Percentiles rank a stretch among this genome's conserved stretches.
Conservation (phyloP, 2,329 filamentous ascomycete species). For the Myriosclerotinia curreyana region DNA sequence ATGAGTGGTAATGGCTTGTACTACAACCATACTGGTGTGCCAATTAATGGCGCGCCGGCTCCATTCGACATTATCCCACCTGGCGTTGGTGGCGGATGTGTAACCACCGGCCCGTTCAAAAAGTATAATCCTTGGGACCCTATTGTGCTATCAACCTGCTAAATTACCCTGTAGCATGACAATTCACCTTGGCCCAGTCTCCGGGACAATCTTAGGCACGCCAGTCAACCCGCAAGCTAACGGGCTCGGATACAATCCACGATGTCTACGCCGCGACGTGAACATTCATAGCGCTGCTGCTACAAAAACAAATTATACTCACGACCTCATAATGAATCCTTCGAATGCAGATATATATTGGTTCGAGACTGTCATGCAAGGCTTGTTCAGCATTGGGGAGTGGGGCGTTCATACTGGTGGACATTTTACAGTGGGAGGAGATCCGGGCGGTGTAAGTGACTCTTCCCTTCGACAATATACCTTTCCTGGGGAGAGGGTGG, state of each 20-base stretch:
- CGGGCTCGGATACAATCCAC: constrained; percentile 42
- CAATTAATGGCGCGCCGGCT: constrained; percentile 25
- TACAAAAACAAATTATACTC: constrained; percentile 41
- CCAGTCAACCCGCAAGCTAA: constrained; percentile 40
- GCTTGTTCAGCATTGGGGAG: constrained; percentile 33
- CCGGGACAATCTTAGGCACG: constrained; percentile 35
- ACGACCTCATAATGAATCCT: constrained; percentile 41
- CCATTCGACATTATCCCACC: constrained; percentile 41
- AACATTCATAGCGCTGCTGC: constrained; percentile 41
- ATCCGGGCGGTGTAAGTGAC: constrained; percentile 42
- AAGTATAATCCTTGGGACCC: constrained; percentile 34
- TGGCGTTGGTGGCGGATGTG: constrained; percentile 53
- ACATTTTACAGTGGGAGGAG: constrained; percentile 46
- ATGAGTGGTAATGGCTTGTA: constrained; percentile 49
- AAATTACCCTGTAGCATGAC: constrained; percentile 30
- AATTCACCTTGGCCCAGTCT: constrained; percentile 48
- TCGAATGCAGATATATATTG: constrained; percentile 41
- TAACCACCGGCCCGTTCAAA: constrained; percentile 48
- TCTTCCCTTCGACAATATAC: neutral
- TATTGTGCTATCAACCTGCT: neutral
- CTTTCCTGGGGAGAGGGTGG: too few relatives aligned
- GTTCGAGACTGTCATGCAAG: constrained; percentile 49
- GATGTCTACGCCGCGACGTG: constrained; percentile 45
- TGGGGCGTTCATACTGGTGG: constrained; percentile 44
- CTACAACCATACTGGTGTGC: constrained; percentile 29